Evolutionary conservation across 306 rosid genomes (phyloP).

Genomic region (Corylus americana): DNA sequence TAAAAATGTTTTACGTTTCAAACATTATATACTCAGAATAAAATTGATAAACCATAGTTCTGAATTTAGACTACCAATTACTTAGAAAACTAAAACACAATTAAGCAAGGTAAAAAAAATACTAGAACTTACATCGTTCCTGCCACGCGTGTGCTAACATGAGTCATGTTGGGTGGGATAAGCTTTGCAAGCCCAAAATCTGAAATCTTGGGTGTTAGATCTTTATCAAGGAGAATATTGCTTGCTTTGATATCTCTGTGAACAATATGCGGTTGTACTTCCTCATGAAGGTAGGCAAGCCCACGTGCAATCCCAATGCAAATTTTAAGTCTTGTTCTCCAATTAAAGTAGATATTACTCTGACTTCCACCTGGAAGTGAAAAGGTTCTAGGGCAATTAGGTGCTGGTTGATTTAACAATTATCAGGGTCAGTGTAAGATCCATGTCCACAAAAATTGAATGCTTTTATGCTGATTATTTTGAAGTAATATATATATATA

Average conservation of each 20-base stretch:
- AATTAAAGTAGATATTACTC: constrained; percentile 52
- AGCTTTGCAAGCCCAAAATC: constrained; percentile 98
- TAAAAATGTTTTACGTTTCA: neutral
- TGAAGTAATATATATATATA: constrained; percentile 4
- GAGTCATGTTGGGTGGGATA: constrained; percentile 77
- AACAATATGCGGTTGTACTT: constrained; percentile 75
- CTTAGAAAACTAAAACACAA: constrained; percentile 18
- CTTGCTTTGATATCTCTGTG: constrained; percentile 99
- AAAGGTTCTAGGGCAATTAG: constrained; percentile 27
- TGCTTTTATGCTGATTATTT: neutral
- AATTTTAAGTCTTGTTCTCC: constrained; percentile 62
- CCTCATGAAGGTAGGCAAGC: constrained; percentile 90
- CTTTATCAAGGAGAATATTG: constrained; percentile 82
- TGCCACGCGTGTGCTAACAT: constrained; percentile 97
- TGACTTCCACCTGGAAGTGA: constrained; percentile 57
- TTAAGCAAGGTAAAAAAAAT: neutral
- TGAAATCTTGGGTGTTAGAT: constrained; percentile 78
- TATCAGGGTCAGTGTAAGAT: constrained; percentile 2
- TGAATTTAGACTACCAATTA: constrained; percentile 2
- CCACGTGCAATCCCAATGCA: constrained; percentile 79
- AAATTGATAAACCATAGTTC: neutral
- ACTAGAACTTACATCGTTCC: constrained; percentile 81
- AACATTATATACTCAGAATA: neutral
- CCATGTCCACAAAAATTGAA: constrained; percentile 10
- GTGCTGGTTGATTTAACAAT: constrained; percentile 9